phyloP scores from a whole-genome alignment of 2,329 filamentous ascomycete genomes.

The Rutstroemia sydowiana region DNA sequence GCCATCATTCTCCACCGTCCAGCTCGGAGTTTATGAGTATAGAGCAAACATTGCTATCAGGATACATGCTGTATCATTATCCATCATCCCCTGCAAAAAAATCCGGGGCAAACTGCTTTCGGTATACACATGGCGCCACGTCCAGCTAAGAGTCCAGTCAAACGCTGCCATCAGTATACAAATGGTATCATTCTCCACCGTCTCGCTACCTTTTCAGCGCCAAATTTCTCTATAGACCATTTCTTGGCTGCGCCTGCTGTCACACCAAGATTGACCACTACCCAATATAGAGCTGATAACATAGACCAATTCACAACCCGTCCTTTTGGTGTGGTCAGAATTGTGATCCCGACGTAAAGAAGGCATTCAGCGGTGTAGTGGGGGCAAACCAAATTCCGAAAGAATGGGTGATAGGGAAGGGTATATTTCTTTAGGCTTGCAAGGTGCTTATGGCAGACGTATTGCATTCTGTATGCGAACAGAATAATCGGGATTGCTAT shows the following conservation, averaged over 20 bases:
- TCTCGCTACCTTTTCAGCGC: conserved; percentile 49
- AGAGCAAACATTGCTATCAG: too few relatives aligned
- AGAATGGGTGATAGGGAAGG: conserved; percentile 66
- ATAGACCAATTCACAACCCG: conserved; percentile 65
- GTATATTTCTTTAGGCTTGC: conserved; percentile 73
- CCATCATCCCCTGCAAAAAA: too few relatives aligned
- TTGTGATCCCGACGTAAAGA: conserved; percentile 72
- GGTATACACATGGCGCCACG: too few relatives aligned
- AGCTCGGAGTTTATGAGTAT: too few relatives aligned
- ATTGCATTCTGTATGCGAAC: conserved; percentile 64
- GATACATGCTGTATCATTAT: too few relatives aligned
- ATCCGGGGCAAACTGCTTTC: too few relatives aligned
- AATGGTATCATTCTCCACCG: conserved; percentile 74
- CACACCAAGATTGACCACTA: conserved; percentile 69
- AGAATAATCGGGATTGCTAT: conserved; percentile 58
- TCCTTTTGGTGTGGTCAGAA: conserved; percentile 64
- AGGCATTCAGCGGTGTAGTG: conserved; percentile 88
- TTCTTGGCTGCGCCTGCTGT: conserved; percentile 70
- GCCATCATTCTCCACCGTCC: too few relatives aligned
- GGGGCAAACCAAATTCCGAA: conserved; percentile 68
- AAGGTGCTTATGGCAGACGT: conserved; percentile 65
- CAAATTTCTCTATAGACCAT: conserved; percentile 77
- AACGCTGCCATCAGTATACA: conserved; percentile 42
- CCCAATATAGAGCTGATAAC: conserved; percentile 62
- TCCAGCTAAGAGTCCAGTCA: too few relatives aligned